Evolutionary conservation across 805 yeast species (phyloP).

Genomic region (Metschnikowia henanensis): DNA sequence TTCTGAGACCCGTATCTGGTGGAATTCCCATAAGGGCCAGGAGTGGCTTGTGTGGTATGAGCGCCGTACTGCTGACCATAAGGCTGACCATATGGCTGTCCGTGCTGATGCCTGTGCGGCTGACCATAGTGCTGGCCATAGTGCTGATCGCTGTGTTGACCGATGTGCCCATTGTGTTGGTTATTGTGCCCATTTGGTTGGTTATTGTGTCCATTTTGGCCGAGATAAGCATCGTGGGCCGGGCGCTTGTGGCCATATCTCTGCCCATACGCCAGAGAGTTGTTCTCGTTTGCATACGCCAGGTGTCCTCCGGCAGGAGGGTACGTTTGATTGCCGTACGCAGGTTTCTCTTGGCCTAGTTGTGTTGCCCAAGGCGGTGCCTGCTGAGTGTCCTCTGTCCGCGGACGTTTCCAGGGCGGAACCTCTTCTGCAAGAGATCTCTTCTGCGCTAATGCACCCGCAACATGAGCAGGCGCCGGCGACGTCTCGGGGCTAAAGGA

Average conservation of each 20-base stretch:
- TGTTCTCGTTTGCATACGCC: not conserved
- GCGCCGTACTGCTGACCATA: not conserved
- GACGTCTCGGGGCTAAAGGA: slow-evolving; percentile 3
- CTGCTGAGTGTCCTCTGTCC: not conserved
- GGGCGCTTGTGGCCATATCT: not conserved
- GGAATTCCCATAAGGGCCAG: too few relatives aligned
- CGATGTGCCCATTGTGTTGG: not conserved
- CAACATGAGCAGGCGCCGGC: not conserved
- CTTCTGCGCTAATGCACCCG: not conserved
- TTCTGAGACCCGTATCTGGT: not conserved
- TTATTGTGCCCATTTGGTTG: not conserved
- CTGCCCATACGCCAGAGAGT: not conserved
- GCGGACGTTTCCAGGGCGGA: slow-evolving; percentile 9
- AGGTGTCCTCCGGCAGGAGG: not conserved
- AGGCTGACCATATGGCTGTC: not conserved
- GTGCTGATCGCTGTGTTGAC: not conserved
- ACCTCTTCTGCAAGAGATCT: slow-evolving; percentile 3
- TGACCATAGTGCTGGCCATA: not conserved
- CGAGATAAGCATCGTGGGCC: too few relatives aligned
- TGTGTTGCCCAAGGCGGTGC: slow-evolving; percentile 8
- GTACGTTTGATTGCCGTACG: not conserved
- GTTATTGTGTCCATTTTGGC: too few relatives aligned
- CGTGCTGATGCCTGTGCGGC: not conserved
- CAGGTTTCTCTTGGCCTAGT: not conserved
- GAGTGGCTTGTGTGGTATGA: not conserved